These are phyloP conservation scores for Epichloe typhina DNA, from an alignment of 2,329 filamentous ascomycete species.

Conservation along the genomic window DNA sequence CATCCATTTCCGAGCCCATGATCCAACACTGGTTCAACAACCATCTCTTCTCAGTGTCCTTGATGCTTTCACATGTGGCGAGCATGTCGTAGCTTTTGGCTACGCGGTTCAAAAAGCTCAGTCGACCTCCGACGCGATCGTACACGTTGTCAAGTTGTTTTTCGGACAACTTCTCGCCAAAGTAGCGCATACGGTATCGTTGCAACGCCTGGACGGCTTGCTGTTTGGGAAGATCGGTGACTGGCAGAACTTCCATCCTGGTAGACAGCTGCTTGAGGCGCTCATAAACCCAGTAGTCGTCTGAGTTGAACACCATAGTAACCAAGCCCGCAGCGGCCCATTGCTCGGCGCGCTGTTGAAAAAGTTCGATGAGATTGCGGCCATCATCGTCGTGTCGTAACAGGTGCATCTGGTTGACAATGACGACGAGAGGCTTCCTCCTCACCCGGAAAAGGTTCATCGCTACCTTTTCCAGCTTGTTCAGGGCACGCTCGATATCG, in stretches of 20 bases:
- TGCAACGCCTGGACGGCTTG: slow-evolving; percentile 65
- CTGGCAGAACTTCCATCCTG: slow-evolving; percentile 83
- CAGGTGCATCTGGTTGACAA: slow-evolving; percentile 88
- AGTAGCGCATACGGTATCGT: slow-evolving; percentile 72
- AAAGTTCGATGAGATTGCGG: slow-evolving; percentile 81
- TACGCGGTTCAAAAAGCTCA: slow-evolving; percentile 79
- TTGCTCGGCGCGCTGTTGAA: slow-evolving; percentile 90
- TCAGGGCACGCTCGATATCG: slow-evolving; percentile 92
- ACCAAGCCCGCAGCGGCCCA: slow-evolving; percentile 90
- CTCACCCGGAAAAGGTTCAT: slow-evolving; percentile 50
- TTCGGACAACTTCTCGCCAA: slow-evolving; percentile 42
- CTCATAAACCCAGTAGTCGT: slow-evolving; percentile 99
- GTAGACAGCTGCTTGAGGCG: slow-evolving; percentile 83
- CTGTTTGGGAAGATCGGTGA: slow-evolving; percentile 67
- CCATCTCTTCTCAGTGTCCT: slow-evolving; percentile 59
- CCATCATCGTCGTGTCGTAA: slow-evolving; percentile 86
- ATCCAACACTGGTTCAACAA: slow-evolving; percentile 67
- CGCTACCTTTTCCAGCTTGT: slow-evolving; percentile 95
- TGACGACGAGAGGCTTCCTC: slow-evolving; percentile 67
- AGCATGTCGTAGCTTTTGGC: slow-evolving; percentile 80
- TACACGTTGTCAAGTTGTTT: slow-evolving; percentile 65
- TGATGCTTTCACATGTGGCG: slow-evolving; percentile 60
- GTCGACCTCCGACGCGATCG: slow-evolving; percentile 69
- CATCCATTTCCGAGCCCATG: slow-evolving; percentile 65
- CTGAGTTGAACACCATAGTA: slow-evolving; percentile 87